Evolutionary conservation across 257 asterid species (phyloP).

Genomic region (Lycium barbarum): DNA sequence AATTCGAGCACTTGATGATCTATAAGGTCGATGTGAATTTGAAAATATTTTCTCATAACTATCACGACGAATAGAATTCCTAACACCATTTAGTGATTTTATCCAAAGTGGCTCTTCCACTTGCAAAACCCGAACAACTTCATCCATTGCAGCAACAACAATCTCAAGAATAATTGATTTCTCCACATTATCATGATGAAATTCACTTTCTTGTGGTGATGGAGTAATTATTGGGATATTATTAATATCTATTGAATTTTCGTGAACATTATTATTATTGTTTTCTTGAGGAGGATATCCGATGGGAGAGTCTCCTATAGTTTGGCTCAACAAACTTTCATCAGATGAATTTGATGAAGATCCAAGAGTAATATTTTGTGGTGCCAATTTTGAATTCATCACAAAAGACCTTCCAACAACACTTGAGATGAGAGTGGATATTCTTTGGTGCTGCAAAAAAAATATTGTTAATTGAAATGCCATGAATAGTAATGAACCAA

Average conservation of each 20-base stretch:
- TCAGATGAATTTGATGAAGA: slow-evolving; percentile 27
- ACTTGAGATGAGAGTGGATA: slow-evolving; percentile 43
- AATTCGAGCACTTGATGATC: slow-evolving; percentile 47
- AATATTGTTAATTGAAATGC: no score
- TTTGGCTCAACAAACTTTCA: slow-evolving; percentile 35
- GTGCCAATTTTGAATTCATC: background rate
- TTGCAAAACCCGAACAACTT: slow-evolving; percentile 58
- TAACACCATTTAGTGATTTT: slow-evolving; percentile 49
- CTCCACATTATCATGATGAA: slow-evolving; percentile 37
- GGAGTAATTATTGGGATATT: slow-evolving; percentile 16
- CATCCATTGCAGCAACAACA: slow-evolving; percentile 54
- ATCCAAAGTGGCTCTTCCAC: slow-evolving; percentile 69
- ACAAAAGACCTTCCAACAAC: slow-evolving; percentile 40
- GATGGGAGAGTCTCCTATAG: slow-evolving; percentile 32
- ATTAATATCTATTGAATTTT: slow-evolving; percentile 30
- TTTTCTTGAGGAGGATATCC: slow-evolving; percentile 28
- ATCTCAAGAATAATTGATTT: slow-evolving; percentile 47
- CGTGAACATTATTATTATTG: background rate
- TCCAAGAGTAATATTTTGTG: slow-evolving; percentile 31
- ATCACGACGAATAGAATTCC: slow-evolving; percentile 49
- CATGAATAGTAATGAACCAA: no score
- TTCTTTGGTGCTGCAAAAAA: slow-evolving; percentile 48
- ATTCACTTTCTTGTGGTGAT: slow-evolving; percentile 25
- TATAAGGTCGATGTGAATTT: slow-evolving; percentile 41
- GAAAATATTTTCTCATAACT: slow-evolving; percentile 62